Conservation (phyloP, 2,329 filamentous ascomycete genomes). For the Ophiostoma angusticollis region DNA sequence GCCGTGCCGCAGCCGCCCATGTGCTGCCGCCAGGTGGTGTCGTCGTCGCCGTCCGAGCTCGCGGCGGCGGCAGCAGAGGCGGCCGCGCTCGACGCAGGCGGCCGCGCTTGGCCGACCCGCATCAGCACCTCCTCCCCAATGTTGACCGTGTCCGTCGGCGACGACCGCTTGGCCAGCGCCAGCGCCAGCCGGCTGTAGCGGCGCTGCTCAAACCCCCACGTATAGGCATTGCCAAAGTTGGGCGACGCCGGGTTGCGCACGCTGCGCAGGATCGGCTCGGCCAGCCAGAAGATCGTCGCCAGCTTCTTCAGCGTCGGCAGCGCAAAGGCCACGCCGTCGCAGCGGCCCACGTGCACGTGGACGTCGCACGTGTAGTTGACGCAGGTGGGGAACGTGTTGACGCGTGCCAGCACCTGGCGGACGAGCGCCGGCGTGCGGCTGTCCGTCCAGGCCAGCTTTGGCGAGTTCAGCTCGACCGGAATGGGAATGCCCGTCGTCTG, state of each 20-base stretch:
- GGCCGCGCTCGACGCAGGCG: too few species aligned
- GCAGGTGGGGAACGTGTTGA: conserved; percentile 14
- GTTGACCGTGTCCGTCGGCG: neutral
- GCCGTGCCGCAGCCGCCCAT: conserved; percentile 8
- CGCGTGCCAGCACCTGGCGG: conserved; percentile 16
- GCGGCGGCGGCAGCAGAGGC: neutral
- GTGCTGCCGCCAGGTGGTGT: conserved; percentile 13
- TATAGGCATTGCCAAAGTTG: conserved; percentile 25
- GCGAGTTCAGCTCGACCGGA: conserved; percentile 26
- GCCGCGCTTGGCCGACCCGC: neutral
- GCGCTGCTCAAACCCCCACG: conserved; percentile 24
- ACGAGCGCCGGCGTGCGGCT: conserved; percentile 13
- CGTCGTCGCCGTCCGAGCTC: neutral
- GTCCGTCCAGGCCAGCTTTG: conserved; percentile 20
- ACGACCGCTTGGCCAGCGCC: conserved; percentile 4
- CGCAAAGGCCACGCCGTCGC: conserved; percentile 21
- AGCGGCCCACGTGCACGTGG: conserved; percentile 26
- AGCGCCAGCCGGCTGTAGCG: conserved; percentile 22
- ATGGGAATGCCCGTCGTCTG: conserved; percentile 20
- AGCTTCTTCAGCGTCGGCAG: conserved; percentile 24
- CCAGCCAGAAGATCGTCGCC: conserved; percentile 24
- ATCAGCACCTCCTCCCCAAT: conserved; percentile 7
- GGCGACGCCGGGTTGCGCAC: conserved; percentile 25
- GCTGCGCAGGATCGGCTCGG: conserved; percentile 24
- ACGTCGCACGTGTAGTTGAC: conserved; percentile 27